Base-by-base conservation (phyloP, 2,329 filamentous ascomycete species). In the Balansia obtecta region DNA sequence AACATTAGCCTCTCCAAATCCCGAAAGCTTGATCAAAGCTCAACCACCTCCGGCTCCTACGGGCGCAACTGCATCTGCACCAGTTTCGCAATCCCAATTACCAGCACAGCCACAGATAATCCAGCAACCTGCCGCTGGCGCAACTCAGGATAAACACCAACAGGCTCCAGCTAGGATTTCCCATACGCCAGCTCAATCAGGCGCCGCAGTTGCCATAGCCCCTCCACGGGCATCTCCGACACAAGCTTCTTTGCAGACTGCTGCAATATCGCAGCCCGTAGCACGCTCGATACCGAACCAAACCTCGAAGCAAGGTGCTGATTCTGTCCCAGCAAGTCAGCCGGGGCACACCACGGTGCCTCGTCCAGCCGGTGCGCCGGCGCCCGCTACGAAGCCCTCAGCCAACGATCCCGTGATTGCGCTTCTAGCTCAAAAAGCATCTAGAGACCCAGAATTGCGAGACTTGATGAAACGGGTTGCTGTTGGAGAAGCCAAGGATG, bases 381-480 rank as follows among this genome's bases (percentile, higher is more conserved):
- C n/a, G 33, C 34, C 47, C 13, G 44, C 32, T 18, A 49, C 57
- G 8, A 63, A 62, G 49, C 58, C 64, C 4, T 58, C 60, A 9
- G 53, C 67, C n/a, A 68, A 71, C 22, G 87, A 91, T 60, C 86
- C 86, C 0, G 88, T 93, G 42, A 91, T 93, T 50, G 83, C 88
- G 47, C 81, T 86, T 55, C 70, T 93, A 27, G 87, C 87, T 0
- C 83, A 87, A 58, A 80, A 80, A 55, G 87, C 87, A 7, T 85
- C 84, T 0, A 80, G 79, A 27, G 85, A 93, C 61, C 76, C 81
- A 0, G 75, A 84, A 50, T 70, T 93, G 10, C 83, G 88, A 51
- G 81, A 85, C 37, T 71, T 93, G 0, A 93, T 93, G 87, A 88
- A 88, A 63, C 80, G 86, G 49, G 87, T 93, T 0, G 87, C 87